Conservation (phyloP, 2,329 filamentous ascomycete species). For the Fusarium albidum region DNA sequence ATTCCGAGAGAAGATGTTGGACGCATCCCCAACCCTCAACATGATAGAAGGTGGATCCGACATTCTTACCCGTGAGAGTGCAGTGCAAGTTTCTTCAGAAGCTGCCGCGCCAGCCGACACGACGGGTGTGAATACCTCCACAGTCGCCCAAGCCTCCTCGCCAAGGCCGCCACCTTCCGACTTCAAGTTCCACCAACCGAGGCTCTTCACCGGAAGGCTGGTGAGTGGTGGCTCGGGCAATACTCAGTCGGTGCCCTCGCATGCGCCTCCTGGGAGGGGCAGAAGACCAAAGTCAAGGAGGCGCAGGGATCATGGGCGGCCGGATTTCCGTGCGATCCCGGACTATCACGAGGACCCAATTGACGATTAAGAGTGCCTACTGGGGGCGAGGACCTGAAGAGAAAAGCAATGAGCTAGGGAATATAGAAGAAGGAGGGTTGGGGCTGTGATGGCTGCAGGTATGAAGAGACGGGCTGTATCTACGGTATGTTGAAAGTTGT, state of each 20-base stretch:
- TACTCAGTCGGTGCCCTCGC: conserved; percentile 1
- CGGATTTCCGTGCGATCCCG: conserved; percentile 45
- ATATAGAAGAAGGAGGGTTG: conserved; percentile 10
- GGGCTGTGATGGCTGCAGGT: conserved; percentile 7
- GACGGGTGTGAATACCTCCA: conserved; percentile 16
- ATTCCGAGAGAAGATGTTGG: conserved; percentile 13
- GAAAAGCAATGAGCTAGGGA: conserved; percentile 1
- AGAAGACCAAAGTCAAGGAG: conserved; percentile 26
- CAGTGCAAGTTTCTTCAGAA: conserved; percentile 8
- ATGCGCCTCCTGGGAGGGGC: conserved; percentile 9
- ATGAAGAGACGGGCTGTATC: conserved; percentile 23
- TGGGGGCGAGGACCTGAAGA: conserved; percentile 10
- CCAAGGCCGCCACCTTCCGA: conserved; percentile 29
- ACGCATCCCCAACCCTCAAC: not conserved
- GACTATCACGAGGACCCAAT: conserved; percentile 46
- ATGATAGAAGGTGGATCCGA: conserved; percentile 1
- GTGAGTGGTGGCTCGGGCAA: conserved; percentile 17
- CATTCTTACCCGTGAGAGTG: not conserved
- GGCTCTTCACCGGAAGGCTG: conserved; percentile 45
- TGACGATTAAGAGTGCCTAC: conserved; percentile 32
- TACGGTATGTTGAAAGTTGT: conserved; percentile 24
- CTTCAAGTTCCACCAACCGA: conserved; percentile 43
- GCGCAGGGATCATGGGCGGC: conserved; percentile 38
- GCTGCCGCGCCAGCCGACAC: conserved; percentile 8
- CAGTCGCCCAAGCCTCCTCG: conserved; percentile 22